Evolutionary conservation across 768 basidiomycete species (phyloP), one percentile per base, ranked within the genome.

Genomic region (Lactarius hengduanensis): DNA sequence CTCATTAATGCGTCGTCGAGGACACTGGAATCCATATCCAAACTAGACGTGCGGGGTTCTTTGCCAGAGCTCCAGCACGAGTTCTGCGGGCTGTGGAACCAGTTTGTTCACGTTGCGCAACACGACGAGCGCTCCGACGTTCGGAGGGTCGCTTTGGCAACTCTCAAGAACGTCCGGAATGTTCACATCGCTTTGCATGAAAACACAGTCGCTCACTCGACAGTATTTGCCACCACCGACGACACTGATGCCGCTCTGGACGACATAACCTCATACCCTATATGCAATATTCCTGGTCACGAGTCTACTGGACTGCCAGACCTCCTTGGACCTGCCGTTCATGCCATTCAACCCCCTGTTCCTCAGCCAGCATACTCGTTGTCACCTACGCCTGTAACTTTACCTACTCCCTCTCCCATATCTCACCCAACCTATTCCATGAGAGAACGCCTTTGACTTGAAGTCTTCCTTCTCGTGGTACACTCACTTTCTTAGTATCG

Each of bases 91-190:
- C 1, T 64, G 22, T 64, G 58, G 64, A 54, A 64, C 16, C 28
- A 59, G 30, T 58, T 64, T 1, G 30, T 40, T 1, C 26, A 34
- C 2, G 3, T 2, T 1, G 47, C 47, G 57, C 57, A 40, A 8
- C 3, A 8, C n/a, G 1, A 18, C 9, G 3, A 10, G 2, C 30
- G 4, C 58, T 10, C 36, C 4, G 11, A 50, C 34, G 15, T 26
- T 2, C 18, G 0, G 34, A 5, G 2, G 30, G 5, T 59, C 6
- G 10, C 13, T n/a, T 20, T 32, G 13, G 16, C 18, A 20, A 32
- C 45, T 3, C 64, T 64, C 30, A 64, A 59, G 64, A 59, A 59
- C 26, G 22, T 64, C 32, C 64, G 64, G 16, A 59, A 32, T 58
- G 36, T 55, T 16, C 59, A 59, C 40, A 6, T 59, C 38, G 28